These are phyloP conservation scores for Euphorbia celastroides DNA, from an alignment of 441 rosid species.

Conservation along the genomic window DNA sequence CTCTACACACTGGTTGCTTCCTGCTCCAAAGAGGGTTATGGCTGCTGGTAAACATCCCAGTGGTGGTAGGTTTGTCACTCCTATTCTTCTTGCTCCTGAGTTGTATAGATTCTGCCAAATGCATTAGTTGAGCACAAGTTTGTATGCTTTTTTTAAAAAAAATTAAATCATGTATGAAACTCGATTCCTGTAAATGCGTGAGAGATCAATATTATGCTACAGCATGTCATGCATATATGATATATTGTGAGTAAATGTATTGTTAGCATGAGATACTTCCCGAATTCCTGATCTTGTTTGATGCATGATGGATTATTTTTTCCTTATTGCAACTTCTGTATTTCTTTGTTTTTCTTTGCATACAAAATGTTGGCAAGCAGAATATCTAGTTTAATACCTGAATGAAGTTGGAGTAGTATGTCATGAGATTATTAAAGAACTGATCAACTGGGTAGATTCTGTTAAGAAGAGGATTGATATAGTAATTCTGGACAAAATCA, in stretches of 20 bases:
- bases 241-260: not conserved
- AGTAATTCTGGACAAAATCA: constrained; percentile 87
- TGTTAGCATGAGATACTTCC: not conserved
- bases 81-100: constrained; percentile 79
- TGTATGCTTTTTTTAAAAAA: constrained; percentile 11
- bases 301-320: not conserved
- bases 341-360: constrained; percentile 7
- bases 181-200: not conserved
- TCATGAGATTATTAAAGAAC: constrained; percentile 62
- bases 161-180: constrained; percentile 5
- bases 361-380: not conserved
- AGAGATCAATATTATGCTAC: not conserved
- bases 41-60: constrained; percentile 92
- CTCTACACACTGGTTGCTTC: constrained; percentile 67
- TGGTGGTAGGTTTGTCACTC: constrained; percentile 83
- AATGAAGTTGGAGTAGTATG: constrained; percentile 60
- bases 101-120: constrained; percentile 54
- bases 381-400: constrained; percentile 41
- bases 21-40: constrained; percentile 69
- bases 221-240: not conserved
- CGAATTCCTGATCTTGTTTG: not conserved
- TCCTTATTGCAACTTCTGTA: not conserved
- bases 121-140: constrained; percentile 12
- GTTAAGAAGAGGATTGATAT: constrained; percentile 54
- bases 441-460: constrained; percentile 47